Conservation (phyloP, 2,329 filamentous ascomycete genomes). For the Rhynchosporium secalis region DNA sequence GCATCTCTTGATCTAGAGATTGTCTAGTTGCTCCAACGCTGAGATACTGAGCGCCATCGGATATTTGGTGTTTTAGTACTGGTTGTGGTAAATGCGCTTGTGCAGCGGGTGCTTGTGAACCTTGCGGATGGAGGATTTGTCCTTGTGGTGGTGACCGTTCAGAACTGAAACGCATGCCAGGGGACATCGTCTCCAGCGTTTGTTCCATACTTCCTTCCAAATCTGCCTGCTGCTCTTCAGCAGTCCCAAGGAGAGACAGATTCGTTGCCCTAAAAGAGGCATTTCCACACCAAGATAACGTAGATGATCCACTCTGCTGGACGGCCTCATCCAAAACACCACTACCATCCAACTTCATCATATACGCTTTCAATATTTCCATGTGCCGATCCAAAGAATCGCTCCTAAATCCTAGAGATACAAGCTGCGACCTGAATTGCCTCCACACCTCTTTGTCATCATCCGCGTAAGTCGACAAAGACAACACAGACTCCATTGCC, state of each 20-base stretch:
- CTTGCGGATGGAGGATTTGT: neutral
- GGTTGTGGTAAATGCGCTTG: too few relatives aligned
- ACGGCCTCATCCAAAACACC: slow-evolving; percentile 19
- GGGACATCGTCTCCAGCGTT: neutral
- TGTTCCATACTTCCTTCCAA: neutral
- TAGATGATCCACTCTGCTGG: neutral
- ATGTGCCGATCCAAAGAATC: slow-evolving; percentile 17
- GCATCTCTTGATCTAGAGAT: neutral
- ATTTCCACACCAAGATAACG: slow-evolving; percentile 10
- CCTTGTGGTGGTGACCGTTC: neutral
- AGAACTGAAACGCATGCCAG: neutral
- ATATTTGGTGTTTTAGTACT: too few relatives aligned
- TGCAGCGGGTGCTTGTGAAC: neutral
- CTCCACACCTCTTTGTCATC: slow-evolving; percentile 23
- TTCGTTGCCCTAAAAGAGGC: slow-evolving; percentile 7
- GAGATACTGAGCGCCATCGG: neutral
- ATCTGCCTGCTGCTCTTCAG: neutral
- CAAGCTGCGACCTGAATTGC: slow-evolving; percentile 21
- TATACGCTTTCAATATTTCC: slow-evolving; percentile 21
- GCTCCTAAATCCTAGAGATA: slow-evolving; percentile 19
- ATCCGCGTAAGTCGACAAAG: slow-evolving; percentile 19
- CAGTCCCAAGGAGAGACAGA: slow-evolving; percentile 12
- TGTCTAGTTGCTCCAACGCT: neutral
- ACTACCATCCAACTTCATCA: slow-evolving; percentile 22
- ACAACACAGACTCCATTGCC: slow-evolving; percentile 10